Percentiles rank a stretch among this genome's conserved stretches.
phyloP scores from a whole-genome alignment of 106 monocot species.

The Chionographis japonica region DNA sequence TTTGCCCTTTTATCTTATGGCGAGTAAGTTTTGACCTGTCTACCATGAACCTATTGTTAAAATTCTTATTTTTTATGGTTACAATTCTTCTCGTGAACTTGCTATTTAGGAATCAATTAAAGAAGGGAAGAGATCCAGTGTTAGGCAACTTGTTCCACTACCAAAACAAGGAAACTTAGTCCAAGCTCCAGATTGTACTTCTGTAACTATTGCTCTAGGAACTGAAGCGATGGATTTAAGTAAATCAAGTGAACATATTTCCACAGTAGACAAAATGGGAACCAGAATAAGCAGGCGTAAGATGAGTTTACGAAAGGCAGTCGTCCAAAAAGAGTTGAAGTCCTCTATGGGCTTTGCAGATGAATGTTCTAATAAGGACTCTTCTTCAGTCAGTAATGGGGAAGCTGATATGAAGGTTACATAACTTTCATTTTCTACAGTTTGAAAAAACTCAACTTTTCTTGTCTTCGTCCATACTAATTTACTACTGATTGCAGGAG shows the following conservation, averaged over 20 bases:
- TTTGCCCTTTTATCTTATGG: no score
- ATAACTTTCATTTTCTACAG: neutral
- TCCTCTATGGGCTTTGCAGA: slow-evolving; percentile 39
- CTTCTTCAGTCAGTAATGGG: slow-evolving; percentile 10
- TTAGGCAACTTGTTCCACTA: slow-evolving; percentile 34
- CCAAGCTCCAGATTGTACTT: slow-evolving; percentile 38
- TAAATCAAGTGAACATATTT: slow-evolving; percentile 28
- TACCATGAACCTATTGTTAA: no score
- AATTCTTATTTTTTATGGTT: no score
- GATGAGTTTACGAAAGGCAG: slow-evolving; percentile 36
- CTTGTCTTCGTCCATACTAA: neutral
- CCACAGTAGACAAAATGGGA: slow-evolving; percentile 17
- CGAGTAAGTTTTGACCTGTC: no score
- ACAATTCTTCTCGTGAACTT: neutral
- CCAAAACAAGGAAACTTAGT: slow-evolving; percentile 42
- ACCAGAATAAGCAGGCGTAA: slow-evolving; percentile 60
- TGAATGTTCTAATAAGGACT: slow-evolving; percentile 23
- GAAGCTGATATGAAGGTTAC: slow-evolving; percentile 46
- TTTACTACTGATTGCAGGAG: slow-evolving; percentile 29
- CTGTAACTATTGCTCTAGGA: slow-evolving; percentile 25
- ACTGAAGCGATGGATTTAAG: slow-evolving; percentile 21
- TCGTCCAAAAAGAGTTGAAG: slow-evolving; percentile 40
- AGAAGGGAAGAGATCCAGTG: slow-evolving; percentile 52
- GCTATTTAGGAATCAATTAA: slow-evolving; percentile 40
- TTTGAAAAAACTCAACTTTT: neutral